Conservation (phyloP, 768 basidiomycete genomes). For the Pleurotus djamor region DNA sequence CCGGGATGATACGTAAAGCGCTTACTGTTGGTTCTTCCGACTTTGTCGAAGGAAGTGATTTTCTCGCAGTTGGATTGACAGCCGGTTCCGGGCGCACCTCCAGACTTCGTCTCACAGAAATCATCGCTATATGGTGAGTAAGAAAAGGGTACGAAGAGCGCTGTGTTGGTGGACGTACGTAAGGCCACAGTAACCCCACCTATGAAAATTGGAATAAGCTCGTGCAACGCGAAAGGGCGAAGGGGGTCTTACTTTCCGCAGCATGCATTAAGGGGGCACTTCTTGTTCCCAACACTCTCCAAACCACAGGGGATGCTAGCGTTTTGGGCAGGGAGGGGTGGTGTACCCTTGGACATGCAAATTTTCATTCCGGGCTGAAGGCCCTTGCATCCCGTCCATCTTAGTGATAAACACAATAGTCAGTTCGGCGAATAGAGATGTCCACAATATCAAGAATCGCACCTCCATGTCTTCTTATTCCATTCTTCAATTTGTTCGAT, state of each 20-base stretch:
- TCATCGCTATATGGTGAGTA: neutral
- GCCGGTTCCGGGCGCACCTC: constrained; percentile 5
- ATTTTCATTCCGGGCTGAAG: neutral
- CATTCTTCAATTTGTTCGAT: neutral
- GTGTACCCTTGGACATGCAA: neutral
- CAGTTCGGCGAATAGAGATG: neutral
- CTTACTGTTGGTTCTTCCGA: neutral
- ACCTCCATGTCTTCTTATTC: neutral
- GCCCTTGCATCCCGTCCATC: neutral
- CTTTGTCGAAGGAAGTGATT: neutral
- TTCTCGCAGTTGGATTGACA: constrained; percentile 2
- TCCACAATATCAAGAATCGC: neutral
- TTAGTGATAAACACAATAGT: neutral
- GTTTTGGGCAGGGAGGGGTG: neutral
- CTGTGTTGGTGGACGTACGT: neutral
- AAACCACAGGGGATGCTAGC: constrained; percentile 11
- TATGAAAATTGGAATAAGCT: neutral
- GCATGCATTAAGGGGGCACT: constrained; percentile 11
- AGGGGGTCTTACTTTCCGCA: constrained; percentile 10
- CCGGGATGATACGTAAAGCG: neutral
- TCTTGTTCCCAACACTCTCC: constrained; percentile 12
- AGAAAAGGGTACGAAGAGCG: neutral
- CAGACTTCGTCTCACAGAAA: neutral
- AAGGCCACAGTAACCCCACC: neutral
- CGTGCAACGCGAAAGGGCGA: neutral